Evolutionary conservation across 1,139 yeast species (phyloP).

Genomic region (Tardiomyces blankii): DNA sequence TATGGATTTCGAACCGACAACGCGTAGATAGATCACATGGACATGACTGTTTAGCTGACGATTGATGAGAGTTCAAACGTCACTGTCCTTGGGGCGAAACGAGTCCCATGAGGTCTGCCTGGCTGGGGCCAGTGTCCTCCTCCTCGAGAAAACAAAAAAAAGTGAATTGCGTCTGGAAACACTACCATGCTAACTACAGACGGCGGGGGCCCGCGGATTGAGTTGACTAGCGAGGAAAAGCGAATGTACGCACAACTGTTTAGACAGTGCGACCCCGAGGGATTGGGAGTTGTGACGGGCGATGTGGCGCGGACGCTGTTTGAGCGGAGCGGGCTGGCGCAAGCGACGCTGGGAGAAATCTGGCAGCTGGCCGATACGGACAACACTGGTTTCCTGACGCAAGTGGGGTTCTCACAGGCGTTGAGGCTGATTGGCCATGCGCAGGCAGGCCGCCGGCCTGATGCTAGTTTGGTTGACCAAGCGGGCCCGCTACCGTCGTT

Average conservation of each 20-base stretch:
- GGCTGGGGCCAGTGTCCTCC: too few species aligned
- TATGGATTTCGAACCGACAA: too few species aligned
- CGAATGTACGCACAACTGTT: conserved; percentile 63
- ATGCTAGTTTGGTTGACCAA: conserved; percentile 27
- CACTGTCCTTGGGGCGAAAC: too few species aligned
- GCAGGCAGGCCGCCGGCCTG: conserved; percentile 50
- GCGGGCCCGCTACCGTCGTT: conserved; percentile 41
- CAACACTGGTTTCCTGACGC: conserved; percentile 77
- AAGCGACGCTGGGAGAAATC: conserved; percentile 71
- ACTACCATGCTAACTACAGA: neutral
- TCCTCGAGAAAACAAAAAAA: too few species aligned
- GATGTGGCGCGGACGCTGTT: conserved; percentile 78
- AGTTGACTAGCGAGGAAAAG: conserved; percentile 70
- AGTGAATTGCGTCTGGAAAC: too few species aligned
- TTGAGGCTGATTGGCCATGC: conserved; percentile 84
- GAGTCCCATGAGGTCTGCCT: too few species aligned
- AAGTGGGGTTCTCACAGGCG: conserved; percentile 73
- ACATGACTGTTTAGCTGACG: neutral
- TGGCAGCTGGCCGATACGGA: conserved; percentile 89
- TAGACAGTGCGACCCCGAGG: conserved; percentile 67
- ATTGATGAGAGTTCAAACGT: too few species aligned
- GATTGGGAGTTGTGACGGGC: conserved; percentile 78
- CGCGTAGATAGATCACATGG: neutral
- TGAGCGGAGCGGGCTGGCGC: conserved; percentile 77
- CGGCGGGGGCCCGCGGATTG: conserved; percentile 6